Percentiles rank a stretch among this genome's conserved stretches.
phyloP scores from a whole-genome alignment of 1,284 basidiomycete species.

The Microbotryum intermedium region DNA sequence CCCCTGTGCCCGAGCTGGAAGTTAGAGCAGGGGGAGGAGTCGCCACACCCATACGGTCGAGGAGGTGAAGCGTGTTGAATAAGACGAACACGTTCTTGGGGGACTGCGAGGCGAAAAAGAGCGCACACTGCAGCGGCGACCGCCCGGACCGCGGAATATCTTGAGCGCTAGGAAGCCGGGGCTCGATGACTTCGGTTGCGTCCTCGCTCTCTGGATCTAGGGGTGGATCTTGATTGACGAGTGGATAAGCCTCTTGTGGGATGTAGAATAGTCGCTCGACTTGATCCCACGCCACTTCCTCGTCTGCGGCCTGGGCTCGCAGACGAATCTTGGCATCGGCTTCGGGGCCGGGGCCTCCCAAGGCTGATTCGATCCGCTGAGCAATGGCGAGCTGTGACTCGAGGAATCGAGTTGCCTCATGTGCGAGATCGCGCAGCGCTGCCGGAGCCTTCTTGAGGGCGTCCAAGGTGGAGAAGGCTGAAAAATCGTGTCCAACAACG shows the following conservation, averaged over 20 bases:
- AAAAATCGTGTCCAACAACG: background rate
- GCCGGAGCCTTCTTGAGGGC: constrained; percentile 20
- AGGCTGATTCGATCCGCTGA: constrained; percentile 9
- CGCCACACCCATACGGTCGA: background rate
- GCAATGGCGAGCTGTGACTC: constrained; percentile 25
- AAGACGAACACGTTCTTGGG: background rate
- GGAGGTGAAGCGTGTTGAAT: too few relatives aligned
- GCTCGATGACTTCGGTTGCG: background rate
- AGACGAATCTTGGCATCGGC: constrained; percentile 12
- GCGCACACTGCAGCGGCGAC: constrained; percentile 16
- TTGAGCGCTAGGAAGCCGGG: constrained; percentile 8
- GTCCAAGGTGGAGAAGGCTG: constrained; percentile 26
- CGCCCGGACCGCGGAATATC: constrained; percentile 21
- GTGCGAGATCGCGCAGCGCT: constrained; percentile 12
- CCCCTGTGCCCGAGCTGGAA: background rate
- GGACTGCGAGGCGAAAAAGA: constrained; percentile 8
- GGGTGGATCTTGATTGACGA: background rate
- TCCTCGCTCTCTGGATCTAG: constrained; percentile 1
- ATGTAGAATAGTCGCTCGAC: constrained; percentile 9
- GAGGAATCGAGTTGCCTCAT: constrained; percentile 25
- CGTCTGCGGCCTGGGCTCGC: constrained; percentile 5
- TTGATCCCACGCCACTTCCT: constrained; percentile 18
- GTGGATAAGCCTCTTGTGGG: background rate
- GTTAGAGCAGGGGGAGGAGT: background rate
- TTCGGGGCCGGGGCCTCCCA: background rate